Evolutionary conservation across 805 yeast species (phyloP).

Genomic region (Metschnikowia continentalis): DNA sequence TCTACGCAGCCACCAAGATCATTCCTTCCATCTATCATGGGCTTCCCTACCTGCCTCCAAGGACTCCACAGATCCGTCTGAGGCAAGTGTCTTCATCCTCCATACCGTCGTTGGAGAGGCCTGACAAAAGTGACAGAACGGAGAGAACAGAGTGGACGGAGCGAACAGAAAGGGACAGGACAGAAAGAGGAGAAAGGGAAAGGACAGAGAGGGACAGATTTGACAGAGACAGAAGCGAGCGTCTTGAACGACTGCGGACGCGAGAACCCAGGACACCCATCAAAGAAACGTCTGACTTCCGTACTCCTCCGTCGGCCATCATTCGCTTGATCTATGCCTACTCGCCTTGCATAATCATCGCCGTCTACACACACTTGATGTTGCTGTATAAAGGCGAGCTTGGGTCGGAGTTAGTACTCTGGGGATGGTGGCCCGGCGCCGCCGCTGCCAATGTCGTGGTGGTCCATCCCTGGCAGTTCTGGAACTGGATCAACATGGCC

Average conservation of each 20-base stretch:
- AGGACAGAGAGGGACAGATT: no score
- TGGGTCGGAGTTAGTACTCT: conserved; percentile 55
- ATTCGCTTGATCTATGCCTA: conserved; percentile 73
- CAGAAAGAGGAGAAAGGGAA: no score
- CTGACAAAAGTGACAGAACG: not conserved
- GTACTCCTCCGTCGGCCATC: conserved; percentile 24
- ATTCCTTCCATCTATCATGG: conserved; percentile 68
- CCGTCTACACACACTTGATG: conserved; percentile 91
- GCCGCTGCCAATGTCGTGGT: conserved; percentile 22
- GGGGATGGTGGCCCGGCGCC: conserved; percentile 48
- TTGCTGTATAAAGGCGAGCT: conserved; percentile 81
- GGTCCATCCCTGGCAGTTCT: conserved; percentile 84
- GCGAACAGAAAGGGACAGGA: no score
- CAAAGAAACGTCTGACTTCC: not conserved
- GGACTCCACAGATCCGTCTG: conserved; percentile 36
- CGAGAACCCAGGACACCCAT: not conserved
- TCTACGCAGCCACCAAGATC: conserved; percentile 88
- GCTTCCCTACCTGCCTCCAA: conserved; percentile 36
- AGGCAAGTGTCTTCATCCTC: conserved; percentile 30
- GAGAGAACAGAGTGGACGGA: no score
- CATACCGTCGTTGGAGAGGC: conserved; percentile 14
- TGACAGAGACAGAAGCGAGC: no score
- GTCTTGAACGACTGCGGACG: conserved; percentile 1
- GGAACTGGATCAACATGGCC: conserved; percentile 95
- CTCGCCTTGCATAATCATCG: conserved; percentile 90